phyloP scores from a whole-genome alignment of 1,284 basidiomycete species.

The Malassezia psittaci region DNA sequence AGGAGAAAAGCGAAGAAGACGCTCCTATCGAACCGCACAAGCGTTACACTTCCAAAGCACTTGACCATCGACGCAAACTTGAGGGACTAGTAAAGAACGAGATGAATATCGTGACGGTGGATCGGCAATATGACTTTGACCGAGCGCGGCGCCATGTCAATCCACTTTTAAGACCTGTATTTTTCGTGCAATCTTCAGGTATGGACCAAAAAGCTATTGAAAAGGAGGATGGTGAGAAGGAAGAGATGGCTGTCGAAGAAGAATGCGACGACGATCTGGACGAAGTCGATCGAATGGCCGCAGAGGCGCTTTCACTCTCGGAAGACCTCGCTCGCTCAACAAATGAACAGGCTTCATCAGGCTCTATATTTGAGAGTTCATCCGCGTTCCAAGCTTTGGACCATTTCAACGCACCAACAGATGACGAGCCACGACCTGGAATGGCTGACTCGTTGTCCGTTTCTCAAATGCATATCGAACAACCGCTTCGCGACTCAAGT shows the following conservation, averaged over 20 bases:
- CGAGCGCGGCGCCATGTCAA: slow-evolving; percentile 8
- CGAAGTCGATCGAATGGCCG: background rate
- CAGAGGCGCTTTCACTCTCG: background rate
- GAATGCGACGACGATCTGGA: background rate
- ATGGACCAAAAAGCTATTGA: background rate
- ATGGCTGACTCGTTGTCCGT: too few relatives aligned
- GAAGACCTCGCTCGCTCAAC: background rate
- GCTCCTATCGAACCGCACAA: slow-evolving; percentile 13
- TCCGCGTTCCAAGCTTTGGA: too few relatives aligned
- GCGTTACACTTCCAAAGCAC: slow-evolving; percentile 17
- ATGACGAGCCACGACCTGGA: too few relatives aligned
- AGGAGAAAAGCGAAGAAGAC: slow-evolving; percentile 11
- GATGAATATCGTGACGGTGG: slow-evolving; percentile 2
- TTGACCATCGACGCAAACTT: slow-evolving; percentile 9
- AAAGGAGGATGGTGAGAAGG: background rate
- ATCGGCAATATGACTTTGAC: slow-evolving; percentile 6
- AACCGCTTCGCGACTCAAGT: too few relatives aligned
- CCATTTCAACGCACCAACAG: too few relatives aligned
- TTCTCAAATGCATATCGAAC: too few relatives aligned
- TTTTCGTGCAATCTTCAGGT: slow-evolving; percentile 7
- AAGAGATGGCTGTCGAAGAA: background rate
- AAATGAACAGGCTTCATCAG: background rate
- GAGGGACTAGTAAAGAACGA: slow-evolving; percentile 6
- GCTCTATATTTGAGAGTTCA: background rate
- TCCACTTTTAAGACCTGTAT: slow-evolving; percentile 6